phyloP scores from a whole-genome alignment of 192 early-diverging fungal genomes.

The Rhizoclosmatium globosum region DNA sequence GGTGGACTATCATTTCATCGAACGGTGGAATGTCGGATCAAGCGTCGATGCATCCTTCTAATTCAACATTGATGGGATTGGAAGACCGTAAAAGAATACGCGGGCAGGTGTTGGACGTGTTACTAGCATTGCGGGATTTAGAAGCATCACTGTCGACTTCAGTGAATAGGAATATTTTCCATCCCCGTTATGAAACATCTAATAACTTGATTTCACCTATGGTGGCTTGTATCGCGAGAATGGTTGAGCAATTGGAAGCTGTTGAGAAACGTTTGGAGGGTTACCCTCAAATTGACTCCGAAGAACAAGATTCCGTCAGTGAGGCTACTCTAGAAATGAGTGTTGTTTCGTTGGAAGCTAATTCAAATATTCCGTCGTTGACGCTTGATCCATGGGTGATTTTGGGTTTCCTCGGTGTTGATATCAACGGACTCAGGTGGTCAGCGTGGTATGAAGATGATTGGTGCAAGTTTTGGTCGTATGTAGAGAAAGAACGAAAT shows the following conservation, averaged over 20 bases:
- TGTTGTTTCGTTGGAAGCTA: constrained; percentile 15
- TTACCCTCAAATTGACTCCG: neutral
- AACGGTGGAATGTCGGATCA: neutral
- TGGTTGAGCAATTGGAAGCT: constrained; percentile 19
- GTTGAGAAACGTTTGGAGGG: neutral
- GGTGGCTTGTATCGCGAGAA: neutral
- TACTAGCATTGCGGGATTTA: constrained; percentile 15
- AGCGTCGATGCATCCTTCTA: neutral
- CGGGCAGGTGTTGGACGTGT: constrained; percentile 24
- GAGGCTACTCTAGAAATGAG: constrained; percentile 5
- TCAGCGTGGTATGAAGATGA: constrained; percentile 3
- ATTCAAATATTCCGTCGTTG: neutral
- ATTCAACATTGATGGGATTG: neutral
- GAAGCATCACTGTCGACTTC: neutral
- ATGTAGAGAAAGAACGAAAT: neutral
- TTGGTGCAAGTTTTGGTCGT: constrained; percentile 20
- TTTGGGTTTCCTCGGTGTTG: constrained; percentile 15
- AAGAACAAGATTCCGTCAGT: no score
- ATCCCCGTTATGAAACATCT: neutral
- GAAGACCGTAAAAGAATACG: constrained; percentile 12
- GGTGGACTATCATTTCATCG: neutral
- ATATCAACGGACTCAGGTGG: constrained; percentile 2
- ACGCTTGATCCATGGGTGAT: constrained; percentile 7
- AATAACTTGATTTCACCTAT: constrained; percentile 12
- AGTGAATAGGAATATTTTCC: neutral